These are phyloP conservation scores for Pholiota conissans DNA, from an alignment of 768 basidiomycete genomes.

Conservation along the genomic window DNA sequence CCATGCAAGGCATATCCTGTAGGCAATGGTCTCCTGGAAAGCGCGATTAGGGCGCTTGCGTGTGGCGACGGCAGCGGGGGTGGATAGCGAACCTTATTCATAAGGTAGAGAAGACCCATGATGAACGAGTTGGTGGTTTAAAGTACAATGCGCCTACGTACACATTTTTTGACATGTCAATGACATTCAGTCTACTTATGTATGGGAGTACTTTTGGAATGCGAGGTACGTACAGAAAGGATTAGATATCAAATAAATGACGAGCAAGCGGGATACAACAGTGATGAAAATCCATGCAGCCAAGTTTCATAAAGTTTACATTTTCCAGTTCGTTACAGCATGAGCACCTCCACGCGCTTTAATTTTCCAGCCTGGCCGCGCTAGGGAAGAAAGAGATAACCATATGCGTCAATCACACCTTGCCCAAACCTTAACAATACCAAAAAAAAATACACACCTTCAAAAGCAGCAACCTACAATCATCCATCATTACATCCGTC, in stretches of 20 bases:
- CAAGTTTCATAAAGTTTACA: not conserved
- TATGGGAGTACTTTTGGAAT: not conserved
- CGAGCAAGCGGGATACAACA: not conserved
- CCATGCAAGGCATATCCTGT: not conserved
- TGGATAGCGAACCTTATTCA: not conserved
- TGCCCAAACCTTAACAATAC: not conserved
- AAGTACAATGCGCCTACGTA: not conserved
- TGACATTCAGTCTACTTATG: not conserved
- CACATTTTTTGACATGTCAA: not conserved
- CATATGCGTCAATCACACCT: conserved; percentile 6
- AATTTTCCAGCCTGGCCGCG: conserved; percentile 36
- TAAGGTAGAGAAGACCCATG: too few relatives aligned
- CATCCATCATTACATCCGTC: conserved; percentile 61
- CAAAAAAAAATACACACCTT: conserved; percentile 40
- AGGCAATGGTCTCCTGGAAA: not conserved
- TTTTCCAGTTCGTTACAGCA: conserved; percentile 31
- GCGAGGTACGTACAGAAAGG: not conserved
- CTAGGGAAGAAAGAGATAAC: conserved; percentile 25
- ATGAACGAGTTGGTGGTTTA: too few relatives aligned
- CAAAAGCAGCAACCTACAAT: conserved; percentile 46
- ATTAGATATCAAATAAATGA: conserved; percentile 5
- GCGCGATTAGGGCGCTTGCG: not conserved
- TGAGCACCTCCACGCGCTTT: conserved; percentile 43
- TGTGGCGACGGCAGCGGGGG: not conserved
- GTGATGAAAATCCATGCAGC: not conserved